Conservation (phyloP, 352 stramenopile species). For the Phytopythium oedochilum region DNA sequence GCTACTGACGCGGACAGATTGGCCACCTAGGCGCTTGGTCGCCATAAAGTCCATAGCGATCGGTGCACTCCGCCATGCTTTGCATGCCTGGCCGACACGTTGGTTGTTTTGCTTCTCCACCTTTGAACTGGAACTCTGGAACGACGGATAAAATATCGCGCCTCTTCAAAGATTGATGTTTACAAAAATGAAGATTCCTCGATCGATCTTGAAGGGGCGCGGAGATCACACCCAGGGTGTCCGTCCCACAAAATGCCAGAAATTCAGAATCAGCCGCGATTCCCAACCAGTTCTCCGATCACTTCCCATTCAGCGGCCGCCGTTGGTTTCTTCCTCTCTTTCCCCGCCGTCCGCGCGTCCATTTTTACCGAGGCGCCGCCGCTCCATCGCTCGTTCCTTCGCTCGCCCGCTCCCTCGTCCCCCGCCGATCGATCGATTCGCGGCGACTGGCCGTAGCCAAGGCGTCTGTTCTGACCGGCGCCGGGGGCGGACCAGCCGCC, state of each 20-base stretch:
- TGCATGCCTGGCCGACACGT: too few relatives aligned
- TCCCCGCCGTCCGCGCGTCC: background rate
- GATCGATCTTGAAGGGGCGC: constrained; percentile 1
- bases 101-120: too few relatives aligned
- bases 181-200: too few relatives aligned
- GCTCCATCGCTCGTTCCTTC: background rate
- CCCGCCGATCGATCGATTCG: background rate
- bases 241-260: too few relatives aligned
- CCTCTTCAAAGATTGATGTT: background rate
- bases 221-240: too few relatives aligned
- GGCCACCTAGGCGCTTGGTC: too few relatives aligned
- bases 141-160: background rate
- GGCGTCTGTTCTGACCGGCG: constrained; percentile 1
- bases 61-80: too few relatives aligned
- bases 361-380: background rate
- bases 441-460: background rate
- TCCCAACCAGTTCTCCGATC: too few relatives aligned
- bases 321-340: background rate
- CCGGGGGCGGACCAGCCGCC: background rate
- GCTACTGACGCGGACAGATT: too few relatives aligned
- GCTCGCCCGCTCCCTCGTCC: background rate
- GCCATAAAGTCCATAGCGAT: too few relatives aligned
- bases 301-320: too few relatives aligned
- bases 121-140: background rate
- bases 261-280: background rate